A percentile compares a stretch with the other conserved stretches of the same genome.
These are phyloP conservation scores for Erodium trifolium DNA, from an alignment of 441 rosid genomes.

Conservation along the genomic window DNA sequence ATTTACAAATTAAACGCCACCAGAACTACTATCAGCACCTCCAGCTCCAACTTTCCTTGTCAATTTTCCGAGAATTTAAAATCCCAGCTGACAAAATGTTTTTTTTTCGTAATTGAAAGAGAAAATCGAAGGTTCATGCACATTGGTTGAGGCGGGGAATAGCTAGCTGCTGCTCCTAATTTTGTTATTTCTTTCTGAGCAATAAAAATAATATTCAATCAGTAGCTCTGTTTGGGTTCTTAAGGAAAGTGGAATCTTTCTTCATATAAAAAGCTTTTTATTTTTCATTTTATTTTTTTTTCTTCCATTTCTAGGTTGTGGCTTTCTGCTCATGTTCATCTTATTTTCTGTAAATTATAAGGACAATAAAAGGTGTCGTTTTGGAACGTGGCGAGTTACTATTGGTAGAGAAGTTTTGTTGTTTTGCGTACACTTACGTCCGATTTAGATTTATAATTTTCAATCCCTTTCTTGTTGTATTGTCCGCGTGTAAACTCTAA, in stretches of 20 bases:
- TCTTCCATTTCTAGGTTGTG: neutral
- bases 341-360: neutral
- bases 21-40: no score
- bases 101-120: neutral
- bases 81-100: neutral
- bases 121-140: neutral
- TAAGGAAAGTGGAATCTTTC: constrained; percentile 4
- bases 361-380: neutral
- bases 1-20: neutral
- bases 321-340: neutral
- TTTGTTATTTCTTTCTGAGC: neutral
- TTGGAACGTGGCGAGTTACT: neutral
- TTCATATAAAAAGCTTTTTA: neutral
- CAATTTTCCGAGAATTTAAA: neutral
- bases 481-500: no score
- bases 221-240: constrained; percentile 4
- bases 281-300: neutral
- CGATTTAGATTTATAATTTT: neutral
- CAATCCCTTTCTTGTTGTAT: neutral
- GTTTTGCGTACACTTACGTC: neutral
- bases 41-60: neutral
- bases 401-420: neutral
- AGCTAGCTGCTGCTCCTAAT: neutral
- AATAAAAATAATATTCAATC: neutral
- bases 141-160: neutral